These are phyloP conservation scores for Ogataea siamensis DNA, from an alignment of 805 yeast genomes.

Conservation along the genomic window DNA sequence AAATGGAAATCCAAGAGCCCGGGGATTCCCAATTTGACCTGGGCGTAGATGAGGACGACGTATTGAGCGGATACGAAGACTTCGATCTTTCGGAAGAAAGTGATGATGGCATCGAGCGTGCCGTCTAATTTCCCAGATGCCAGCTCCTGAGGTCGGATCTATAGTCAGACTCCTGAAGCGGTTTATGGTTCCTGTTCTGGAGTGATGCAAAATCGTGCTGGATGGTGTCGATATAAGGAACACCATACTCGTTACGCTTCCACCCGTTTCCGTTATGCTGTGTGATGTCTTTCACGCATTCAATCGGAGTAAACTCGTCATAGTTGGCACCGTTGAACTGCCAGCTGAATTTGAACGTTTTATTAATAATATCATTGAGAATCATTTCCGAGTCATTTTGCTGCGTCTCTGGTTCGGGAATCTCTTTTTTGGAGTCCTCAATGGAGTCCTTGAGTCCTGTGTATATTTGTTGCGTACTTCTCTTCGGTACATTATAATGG, in stretches of 20 bases:
- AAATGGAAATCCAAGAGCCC: constrained; percentile 9
- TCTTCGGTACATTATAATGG: constrained; percentile 22
- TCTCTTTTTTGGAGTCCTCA: constrained; percentile 8
- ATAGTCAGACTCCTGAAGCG: constrained; percentile 31
- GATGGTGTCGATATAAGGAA: constrained; percentile 38
- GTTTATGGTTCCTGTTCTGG: constrained; percentile 11
- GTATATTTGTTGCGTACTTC: constrained; percentile 22
- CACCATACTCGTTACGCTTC: constrained; percentile 49
- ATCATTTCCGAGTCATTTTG: constrained; percentile 5
- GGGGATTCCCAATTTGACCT: constrained; percentile 11
- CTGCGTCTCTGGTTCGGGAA: neutral
- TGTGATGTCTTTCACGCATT: constrained; percentile 72
- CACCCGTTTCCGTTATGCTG: constrained; percentile 65
- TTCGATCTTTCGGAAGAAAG: constrained; percentile 29
- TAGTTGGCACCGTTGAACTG: constrained; percentile 25
- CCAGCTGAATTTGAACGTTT: constrained; percentile 34
- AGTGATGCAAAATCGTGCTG: constrained; percentile 18
- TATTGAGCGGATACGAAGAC: constrained; percentile 23
- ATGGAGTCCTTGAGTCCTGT: constrained; percentile 27
- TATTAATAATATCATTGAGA: constrained; percentile 27
- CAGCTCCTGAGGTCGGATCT: constrained; percentile 43
- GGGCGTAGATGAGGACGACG: constrained; percentile 21
- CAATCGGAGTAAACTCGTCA: constrained; percentile 60
- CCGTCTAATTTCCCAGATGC: constrained; percentile 29
- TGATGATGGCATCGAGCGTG: constrained; percentile 33